Base-by-base conservation (phyloP, 2,329 filamentous ascomycete genomes). In the Beauveria medogensis region DNA sequence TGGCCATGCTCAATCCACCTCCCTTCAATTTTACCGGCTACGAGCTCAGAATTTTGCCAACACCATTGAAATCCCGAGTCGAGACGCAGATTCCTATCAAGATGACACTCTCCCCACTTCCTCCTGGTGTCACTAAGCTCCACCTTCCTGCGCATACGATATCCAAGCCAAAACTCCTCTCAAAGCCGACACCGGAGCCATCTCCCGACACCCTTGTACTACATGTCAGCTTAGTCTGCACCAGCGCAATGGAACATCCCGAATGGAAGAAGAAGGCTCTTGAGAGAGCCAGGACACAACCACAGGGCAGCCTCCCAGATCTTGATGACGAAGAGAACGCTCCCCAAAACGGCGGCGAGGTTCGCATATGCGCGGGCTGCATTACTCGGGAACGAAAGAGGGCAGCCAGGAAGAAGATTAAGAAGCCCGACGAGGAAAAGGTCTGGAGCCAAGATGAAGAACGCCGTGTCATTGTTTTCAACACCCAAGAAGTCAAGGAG, bases 31-130 rank as follows among this genome's bases (percentile, higher is more conserved):
- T 73, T 50, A 69, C 66, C 20, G 67, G 67, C 20, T 80, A 74
- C 55, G 74, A 75, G 55, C 72, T 90, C 44, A 82, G 80, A 14
- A 83, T 90, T 48, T 80, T 87, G 64, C 84, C 86, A 5, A 89
- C 85, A 3, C 88, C 88, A 5, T 71, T 84, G 61, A 97, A 97
- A 74, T 96, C 92, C 18, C 87, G 94, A 24, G 94, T 97, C 20
- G 94, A 99, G 77, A 97, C 94, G 0, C 94, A 97, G 71, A 97
- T 97, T 67, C 90, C 90, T 9, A 91, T 97, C 66, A 88, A 88
- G 68, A 81, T 97, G 73, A 89, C 87, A 0, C 75, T 97, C 44
- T 87, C 86, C 61, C 86, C 89, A 22, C 78, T 96, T 52, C 92
- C 92, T 1, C 77, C 81, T 0, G 88, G 89, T 12, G 84, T 92